phyloP scores from a whole-genome alignment of 345 rosid genomes.

The Acer saccharum region DNA sequence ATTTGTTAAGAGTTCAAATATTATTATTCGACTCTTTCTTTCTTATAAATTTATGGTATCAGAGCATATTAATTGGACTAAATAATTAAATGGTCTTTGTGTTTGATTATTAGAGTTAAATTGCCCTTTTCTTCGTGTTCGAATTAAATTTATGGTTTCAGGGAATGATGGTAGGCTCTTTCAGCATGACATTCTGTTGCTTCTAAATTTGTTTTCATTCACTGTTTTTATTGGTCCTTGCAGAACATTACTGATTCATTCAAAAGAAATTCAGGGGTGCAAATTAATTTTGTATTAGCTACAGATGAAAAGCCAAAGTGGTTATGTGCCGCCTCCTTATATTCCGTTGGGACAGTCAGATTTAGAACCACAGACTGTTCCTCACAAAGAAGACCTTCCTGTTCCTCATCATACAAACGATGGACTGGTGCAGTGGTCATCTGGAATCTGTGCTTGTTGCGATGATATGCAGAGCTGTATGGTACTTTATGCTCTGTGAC shows the following conservation, averaged over 20 bases:
- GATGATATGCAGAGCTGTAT: constrained; percentile 98
- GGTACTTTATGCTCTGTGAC: constrained; percentile 74
- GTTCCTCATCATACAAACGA: constrained; percentile 21
- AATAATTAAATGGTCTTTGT: no score
- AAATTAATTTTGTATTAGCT: neutral
- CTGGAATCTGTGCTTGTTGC: constrained; percentile 97
- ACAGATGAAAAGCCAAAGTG: constrained; percentile 55
- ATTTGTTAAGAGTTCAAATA: no score
- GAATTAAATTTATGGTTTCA: no score
- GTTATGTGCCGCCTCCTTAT: constrained; percentile 82
- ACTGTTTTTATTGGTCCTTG: neutral
- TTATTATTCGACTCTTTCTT: no score
- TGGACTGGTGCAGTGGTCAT: constrained; percentile 65
- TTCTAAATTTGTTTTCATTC: neutral
- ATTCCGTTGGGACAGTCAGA: constrained; percentile 73
- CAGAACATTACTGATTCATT: constrained; percentile 11
- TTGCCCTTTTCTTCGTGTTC: no score
- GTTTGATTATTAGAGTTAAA: no score
- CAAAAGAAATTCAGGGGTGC: neutral
- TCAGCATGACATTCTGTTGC: neutral
- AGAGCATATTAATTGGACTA: neutral
- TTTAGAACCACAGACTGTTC: constrained; percentile 38
- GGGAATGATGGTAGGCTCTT: neutral
- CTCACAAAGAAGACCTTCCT: constrained; percentile 23
- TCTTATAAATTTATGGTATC: neutral